phyloP scores from a whole-genome alignment of 805 yeast genomes.

The Candida cerambycidarum region DNA sequence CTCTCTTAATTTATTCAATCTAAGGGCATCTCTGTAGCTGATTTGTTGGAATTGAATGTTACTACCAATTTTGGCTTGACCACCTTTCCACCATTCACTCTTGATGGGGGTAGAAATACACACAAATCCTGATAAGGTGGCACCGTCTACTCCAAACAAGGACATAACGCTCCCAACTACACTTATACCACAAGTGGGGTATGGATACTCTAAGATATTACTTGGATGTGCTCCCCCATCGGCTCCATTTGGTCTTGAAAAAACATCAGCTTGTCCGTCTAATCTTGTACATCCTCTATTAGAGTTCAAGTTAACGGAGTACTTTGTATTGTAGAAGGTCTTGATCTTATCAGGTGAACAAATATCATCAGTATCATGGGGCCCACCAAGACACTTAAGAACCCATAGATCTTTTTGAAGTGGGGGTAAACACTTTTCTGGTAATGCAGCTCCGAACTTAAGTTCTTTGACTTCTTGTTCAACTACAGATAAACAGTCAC shows the following conservation, averaged over 20 bases:
- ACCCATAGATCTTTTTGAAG: slow-evolving; percentile 58
- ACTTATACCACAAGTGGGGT: slow-evolving; percentile 93
- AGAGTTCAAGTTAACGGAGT: slow-evolving; percentile 82
- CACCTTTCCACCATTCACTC: slow-evolving; percentile 97
- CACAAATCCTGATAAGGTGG: slow-evolving; percentile 95
- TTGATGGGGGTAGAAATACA: slow-evolving; percentile 94
- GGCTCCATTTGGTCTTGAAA: slow-evolving; percentile 96
- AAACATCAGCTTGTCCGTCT: slow-evolving; percentile 93
- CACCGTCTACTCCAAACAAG: slow-evolving; percentile 94
- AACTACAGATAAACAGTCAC: slow-evolving; percentile 86
- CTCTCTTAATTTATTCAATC: slow-evolving; percentile 10
- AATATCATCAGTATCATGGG: slow-evolving; percentile 76
- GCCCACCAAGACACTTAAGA: slow-evolving; percentile 98
- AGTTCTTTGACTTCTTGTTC: slow-evolving; percentile 48
- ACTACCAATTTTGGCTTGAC: slow-evolving; percentile 96
- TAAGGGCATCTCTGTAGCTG: slow-evolving; percentile 11
- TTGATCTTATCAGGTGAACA: slow-evolving; percentile 59
- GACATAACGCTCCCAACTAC: slow-evolving; percentile 99
- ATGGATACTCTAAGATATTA: slow-evolving; percentile 95
- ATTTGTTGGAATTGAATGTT: slow-evolving; percentile 75
- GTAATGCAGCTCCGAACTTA: slow-evolving; percentile 57
- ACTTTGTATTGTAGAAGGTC: slow-evolving; percentile 73
- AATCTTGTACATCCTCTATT: slow-evolving; percentile 94
- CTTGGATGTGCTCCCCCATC: slow-evolving; percentile 98
- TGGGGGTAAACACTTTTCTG: slow-evolving; percentile 52